A percentile compares a stretch with the other conserved stretches of the same genome.
phyloP scores from a whole-genome alignment of 2,329 filamentous ascomycete species.

The Macrophomina tecta region DNA sequence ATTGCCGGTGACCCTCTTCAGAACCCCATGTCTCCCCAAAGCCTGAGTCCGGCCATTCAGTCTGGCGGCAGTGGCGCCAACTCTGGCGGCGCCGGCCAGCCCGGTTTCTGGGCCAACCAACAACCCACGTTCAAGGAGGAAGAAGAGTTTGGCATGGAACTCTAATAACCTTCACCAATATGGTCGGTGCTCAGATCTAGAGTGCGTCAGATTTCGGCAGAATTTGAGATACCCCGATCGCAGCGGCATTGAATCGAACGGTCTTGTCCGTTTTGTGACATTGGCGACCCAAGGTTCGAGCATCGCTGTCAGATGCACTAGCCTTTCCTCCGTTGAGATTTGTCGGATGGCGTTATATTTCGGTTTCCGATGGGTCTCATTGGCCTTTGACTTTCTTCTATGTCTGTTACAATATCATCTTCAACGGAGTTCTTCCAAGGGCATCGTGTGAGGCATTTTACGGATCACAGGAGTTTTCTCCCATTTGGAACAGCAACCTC shows the following conservation, averaged over 20 bases:
- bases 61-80: slow-evolving; percentile 70
- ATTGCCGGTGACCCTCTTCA: slow-evolving; percentile 77
- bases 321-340: slow-evolving; percentile 18
- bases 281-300: slow-evolving; percentile 8
- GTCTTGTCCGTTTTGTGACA: slow-evolving; percentile 13
- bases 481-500: slow-evolving; percentile 19
- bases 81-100: slow-evolving; percentile 26
- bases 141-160: slow-evolving; percentile 86
- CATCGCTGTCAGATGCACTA: slow-evolving; percentile 13
- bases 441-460: slow-evolving; percentile 24
- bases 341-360: slow-evolving; percentile 20
- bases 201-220: slow-evolving; percentile 28
- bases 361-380: slow-evolving; percentile 13
- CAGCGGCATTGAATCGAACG: slow-evolving; percentile 25
- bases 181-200: slow-evolving; percentile 12
- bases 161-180: slow-evolving; percentile 29
- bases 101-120: slow-evolving; percentile 53
- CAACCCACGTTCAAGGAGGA: slow-evolving; percentile 77
- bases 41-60: slow-evolving; percentile 59
- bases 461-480: slow-evolving; percentile 23
- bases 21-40: slow-evolving; percentile 65
- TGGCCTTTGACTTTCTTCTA: neutral
- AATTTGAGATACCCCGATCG: slow-evolving; percentile 29
- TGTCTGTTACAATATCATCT: slow-evolving; percentile 25
- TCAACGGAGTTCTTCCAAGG: slow-evolving; percentile 23